These are phyloP conservation scores for Xerocomellus intermedius DNA, from an alignment of 768 basidiomycete species.

Conservation along the genomic window DNA sequence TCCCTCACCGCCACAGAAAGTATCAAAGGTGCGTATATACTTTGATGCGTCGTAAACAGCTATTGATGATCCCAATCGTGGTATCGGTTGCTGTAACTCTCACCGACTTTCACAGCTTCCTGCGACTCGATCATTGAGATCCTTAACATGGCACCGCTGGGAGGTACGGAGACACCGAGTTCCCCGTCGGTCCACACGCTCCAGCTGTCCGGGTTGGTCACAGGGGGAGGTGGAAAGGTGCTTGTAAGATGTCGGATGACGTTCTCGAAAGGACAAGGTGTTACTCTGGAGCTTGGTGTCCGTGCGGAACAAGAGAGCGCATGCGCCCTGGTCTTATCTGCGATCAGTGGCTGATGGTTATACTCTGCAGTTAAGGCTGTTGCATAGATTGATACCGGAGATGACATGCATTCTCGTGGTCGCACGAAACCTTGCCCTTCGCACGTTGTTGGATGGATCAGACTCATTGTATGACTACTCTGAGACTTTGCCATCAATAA, in stretches of 20 bases:
- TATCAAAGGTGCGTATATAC: constrained; percentile 71
- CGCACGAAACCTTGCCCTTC: constrained; percentile 6
- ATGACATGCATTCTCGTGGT: constrained; percentile 14
- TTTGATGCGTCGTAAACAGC: constrained; percentile 6
- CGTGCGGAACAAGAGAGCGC: constrained; percentile 89
- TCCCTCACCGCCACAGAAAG: constrained; percentile 89
- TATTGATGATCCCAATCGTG: constrained; percentile 21
- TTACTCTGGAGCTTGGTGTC: constrained; percentile 88
- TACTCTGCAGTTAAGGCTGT: background rate
- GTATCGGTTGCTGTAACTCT: constrained; percentile 5
- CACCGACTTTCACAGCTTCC: constrained; percentile 58
- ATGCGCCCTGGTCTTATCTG: constrained; percentile 84
- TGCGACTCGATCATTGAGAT: constrained; percentile 96
- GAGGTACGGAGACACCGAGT: constrained; percentile 81
- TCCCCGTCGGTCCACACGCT: constrained; percentile 91
- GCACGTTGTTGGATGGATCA: background rate
- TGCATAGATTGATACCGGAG: constrained; percentile 5
- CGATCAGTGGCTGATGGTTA: constrained; percentile 65
- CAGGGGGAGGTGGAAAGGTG: constrained; percentile 94
- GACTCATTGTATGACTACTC: background rate
- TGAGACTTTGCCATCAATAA: constrained; percentile 12
- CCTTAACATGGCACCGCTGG: constrained; percentile 94
- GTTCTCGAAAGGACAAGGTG: constrained; percentile 83
- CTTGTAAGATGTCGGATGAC: constrained; percentile 96
- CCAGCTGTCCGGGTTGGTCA: constrained; percentile 87